Base-by-base conservation (phyloP, 1,284 basidiomycete genomes). In the Wallemia hederae region DNA sequence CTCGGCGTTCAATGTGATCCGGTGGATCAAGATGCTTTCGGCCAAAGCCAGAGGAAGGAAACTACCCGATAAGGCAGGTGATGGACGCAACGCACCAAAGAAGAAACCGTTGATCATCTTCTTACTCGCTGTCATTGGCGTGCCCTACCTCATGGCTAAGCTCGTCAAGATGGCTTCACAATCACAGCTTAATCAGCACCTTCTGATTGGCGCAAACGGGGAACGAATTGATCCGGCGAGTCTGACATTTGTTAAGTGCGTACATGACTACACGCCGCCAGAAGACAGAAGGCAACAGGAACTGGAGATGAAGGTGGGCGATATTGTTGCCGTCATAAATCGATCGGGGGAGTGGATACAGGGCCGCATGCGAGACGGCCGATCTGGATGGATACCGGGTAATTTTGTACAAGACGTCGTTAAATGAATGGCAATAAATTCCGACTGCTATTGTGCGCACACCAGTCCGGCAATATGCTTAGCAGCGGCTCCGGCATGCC, bases 371-470 rank as follows among this genome's bases (percentile, higher is more conserved):
- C 77, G 92, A 62, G 91, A 98, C 66, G 94, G 92, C 0, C 77
- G 83, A 63, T 82, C 88, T 65, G 92, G 92, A 0, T 99, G 90
- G 90, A 96, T 99, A 78, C 92, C 92, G 1, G 80, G 77, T 64
- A 91, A 85, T 66, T 91, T 83, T 77, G 86, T 89, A 7, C 33
- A 61, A 67, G 70, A 26, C 7, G 25, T 58, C 7, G 56, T 14
- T 11, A 17, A 49, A 22, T 22, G 39, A 49, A 49, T 17, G 5
- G 22, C 11, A 49, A 49, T 17, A 49, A 49, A 49, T 49, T n/a
- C 39, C 39, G 39, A 49, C 22, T 49, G n/a, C 9, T 15, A 15
- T 15, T 49, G n/a, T 49, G n/a, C n/a, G n/a, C n/a, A 17, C n/a
- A 49, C 5, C 11, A 9, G 11, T 9, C 22, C 39, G 29, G 29